Evolutionary conservation across 2,329 filamentous ascomycete genomes (phyloP).

Genomic region (Fusarium keratoplasticum): DNA sequence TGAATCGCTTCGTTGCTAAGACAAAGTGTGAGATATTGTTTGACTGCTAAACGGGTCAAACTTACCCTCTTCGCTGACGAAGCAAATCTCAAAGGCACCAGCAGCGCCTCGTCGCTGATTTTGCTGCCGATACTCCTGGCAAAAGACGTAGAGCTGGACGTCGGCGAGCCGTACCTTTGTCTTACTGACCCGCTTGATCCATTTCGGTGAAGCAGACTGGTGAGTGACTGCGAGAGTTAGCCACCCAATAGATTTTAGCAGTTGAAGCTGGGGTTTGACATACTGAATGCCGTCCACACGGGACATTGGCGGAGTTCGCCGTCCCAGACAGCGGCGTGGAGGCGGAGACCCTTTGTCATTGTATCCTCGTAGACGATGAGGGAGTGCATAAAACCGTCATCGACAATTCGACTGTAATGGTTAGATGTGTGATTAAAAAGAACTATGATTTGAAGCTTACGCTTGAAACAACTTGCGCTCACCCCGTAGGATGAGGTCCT

Average conservation of each 20-base stretch:
- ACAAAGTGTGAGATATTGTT: constrained; percentile 16
- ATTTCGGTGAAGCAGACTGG: constrained; percentile 59
- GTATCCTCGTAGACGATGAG: constrained; percentile 66
- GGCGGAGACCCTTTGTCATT: constrained; percentile 60
- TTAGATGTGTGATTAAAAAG: constrained; percentile 4
- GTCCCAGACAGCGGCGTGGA: constrained; percentile 68
- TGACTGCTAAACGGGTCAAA: background rate
- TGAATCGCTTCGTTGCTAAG: constrained; percentile 51
- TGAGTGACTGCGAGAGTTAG: constrained; percentile 59
- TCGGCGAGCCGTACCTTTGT: constrained; percentile 64
- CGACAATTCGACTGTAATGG: constrained; percentile 63
- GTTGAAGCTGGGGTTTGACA: constrained; percentile 25
- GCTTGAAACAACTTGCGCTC: constrained; percentile 68
- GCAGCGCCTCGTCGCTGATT: constrained; percentile 61
- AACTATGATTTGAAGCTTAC: constrained; percentile 51
- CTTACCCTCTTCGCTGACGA: constrained; percentile 57
- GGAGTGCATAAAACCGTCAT: constrained; percentile 65
- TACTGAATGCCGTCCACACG: constrained; percentile 74
- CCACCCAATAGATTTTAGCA: background rate
- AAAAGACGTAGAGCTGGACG: constrained; percentile 70
- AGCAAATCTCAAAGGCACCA: constrained; percentile 64
- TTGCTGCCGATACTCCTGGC: constrained; percentile 64
- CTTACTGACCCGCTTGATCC: constrained; percentile 62
- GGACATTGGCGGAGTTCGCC: constrained; percentile 66
- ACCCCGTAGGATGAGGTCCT: constrained; percentile 60